Conservation (phyloP, 2,329 filamentous ascomycete genomes). For the Tolypocladium sp. region DNA sequence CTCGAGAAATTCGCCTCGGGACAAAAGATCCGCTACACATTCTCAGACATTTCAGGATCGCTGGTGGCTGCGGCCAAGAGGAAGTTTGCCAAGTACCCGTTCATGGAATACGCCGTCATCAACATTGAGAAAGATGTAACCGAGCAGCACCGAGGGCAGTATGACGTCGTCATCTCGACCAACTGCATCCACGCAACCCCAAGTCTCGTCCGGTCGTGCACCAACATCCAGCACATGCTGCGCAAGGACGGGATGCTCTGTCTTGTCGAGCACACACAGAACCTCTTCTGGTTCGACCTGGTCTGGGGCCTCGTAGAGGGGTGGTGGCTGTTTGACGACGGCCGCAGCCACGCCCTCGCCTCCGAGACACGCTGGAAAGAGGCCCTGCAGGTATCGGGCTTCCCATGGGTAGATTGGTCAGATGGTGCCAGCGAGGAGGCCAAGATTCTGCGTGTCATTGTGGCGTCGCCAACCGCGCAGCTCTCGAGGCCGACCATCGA, state of each 20-base stretch:
- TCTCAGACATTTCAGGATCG: constrained; percentile 29
- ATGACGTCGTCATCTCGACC: constrained; percentile 21
- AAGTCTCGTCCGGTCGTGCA: constrained; percentile 9
- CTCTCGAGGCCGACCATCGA: neutral
- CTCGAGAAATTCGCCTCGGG: constrained; percentile 8
- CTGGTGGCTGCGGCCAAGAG: constrained; percentile 17
- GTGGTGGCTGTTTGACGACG: constrained; percentile 23
- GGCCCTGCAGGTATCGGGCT: constrained; percentile 10
- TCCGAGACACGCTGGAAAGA: constrained; percentile 11
- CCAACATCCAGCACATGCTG: constrained; percentile 13
- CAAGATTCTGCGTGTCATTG: constrained; percentile 13
- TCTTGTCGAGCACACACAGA: constrained; percentile 18
- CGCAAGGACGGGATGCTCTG: constrained; percentile 16
- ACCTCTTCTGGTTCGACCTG: constrained; percentile 17
- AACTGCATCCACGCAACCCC: constrained; percentile 27
- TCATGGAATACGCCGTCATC: constrained; percentile 16
- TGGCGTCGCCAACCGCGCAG: constrained; percentile 5
- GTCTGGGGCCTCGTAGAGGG: constrained; percentile 23
- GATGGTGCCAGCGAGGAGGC: constrained; percentile 12
- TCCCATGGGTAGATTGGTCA: constrained; percentile 13
- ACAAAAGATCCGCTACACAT: constrained; percentile 19
- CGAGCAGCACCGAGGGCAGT: constrained; percentile 7
- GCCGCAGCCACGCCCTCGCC: constrained; percentile 12
- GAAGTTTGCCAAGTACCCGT: constrained; percentile 9
- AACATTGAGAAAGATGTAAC: constrained; percentile 17